A percentile compares a stretch with the other conserved stretches of the same genome.
Evolutionary conservation across 2,329 filamentous ascomycete species (phyloP).

Genomic region (Trichothecium roseum): DNA sequence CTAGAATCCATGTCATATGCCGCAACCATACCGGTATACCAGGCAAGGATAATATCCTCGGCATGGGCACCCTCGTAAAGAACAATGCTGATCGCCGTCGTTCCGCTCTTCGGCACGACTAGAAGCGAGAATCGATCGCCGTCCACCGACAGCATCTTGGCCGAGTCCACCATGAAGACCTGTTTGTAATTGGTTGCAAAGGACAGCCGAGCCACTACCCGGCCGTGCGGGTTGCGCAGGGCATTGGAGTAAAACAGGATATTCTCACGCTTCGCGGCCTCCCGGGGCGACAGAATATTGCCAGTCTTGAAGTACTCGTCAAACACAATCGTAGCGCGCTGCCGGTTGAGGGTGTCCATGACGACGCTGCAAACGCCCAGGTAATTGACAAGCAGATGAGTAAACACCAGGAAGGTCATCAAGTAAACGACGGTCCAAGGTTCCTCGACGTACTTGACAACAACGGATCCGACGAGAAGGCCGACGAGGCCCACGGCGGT

Average conservation of each 20-base stretch:
- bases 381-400: slow-evolving; percentile 81
- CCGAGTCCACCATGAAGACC: slow-evolving; percentile 8
- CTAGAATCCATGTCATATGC: slow-evolving; percentile 20
- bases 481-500: slow-evolving; percentile 84
- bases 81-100: slow-evolving; percentile 19
- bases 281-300: slow-evolving; percentile 48
- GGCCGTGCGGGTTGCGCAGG: slow-evolving; percentile 16
- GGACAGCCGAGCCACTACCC: slow-evolving; percentile 24
- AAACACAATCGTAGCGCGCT: slow-evolving; percentile 73
- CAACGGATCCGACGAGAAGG: slow-evolving; percentile 72
- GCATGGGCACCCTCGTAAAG: slow-evolving; percentile 19
- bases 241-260: slow-evolving; percentile 40
- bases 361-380: slow-evolving; percentile 73
- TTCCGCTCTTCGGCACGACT: slow-evolving; percentile 4
- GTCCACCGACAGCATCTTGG: no score
- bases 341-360: slow-evolving; percentile 76
- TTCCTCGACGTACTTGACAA: slow-evolving; percentile 66
- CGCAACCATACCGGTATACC: slow-evolving; percentile 26
- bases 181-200: slow-evolving; percentile 31
- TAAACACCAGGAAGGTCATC: slow-evolving; percentile 59
- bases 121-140: not conserved
- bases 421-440: slow-evolving; percentile 62
- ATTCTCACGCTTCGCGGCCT: slow-evolving; percentile 55
- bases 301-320: slow-evolving; percentile 40
- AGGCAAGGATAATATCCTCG: slow-evolving; percentile 20